A percentile compares a stretch with the other conserved stretches of the same genome.
These are phyloP conservation scores for Cajanus cajan DNA, from an alignment of 306 rosid genomes.

Conservation along the genomic window DNA sequence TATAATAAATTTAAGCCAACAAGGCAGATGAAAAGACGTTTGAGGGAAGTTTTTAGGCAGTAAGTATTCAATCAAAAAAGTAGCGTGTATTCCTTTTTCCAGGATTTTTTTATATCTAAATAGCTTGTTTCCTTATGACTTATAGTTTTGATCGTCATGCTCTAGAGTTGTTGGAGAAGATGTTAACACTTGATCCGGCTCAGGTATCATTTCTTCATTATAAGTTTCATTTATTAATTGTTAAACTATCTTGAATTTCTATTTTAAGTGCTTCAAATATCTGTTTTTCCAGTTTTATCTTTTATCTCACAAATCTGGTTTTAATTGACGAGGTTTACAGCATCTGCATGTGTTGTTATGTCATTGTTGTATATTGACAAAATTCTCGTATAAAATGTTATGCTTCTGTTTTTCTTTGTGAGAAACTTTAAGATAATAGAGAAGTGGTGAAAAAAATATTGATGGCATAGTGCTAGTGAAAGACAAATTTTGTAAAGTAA, in stretches of 20 bases:
- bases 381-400: not conserved
- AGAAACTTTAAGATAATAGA: not conserved
- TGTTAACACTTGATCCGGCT: constrained; percentile 67
- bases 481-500: not conserved
- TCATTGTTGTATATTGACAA: not conserved
- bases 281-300: not conserved
- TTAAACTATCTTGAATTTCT: not conserved
- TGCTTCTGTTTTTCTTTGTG: not conserved
- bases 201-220: constrained; percentile 43
- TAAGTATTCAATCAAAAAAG: constrained; percentile 36
- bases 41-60: constrained; percentile 63
- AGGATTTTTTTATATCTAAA: constrained; percentile 4
- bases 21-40: constrained; percentile 63
- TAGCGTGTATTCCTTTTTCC: not conserved
- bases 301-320: not conserved
- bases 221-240: not conserved
- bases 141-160: constrained; percentile 66
- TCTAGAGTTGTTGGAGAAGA: constrained; percentile 65
- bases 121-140: not conserved
- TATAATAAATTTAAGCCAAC: constrained; percentile 67
- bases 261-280: not conserved
- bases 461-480: constrained; percentile 2
- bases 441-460: not conserved
- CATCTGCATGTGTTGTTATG: not conserved
- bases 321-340: not conserved